Percentiles rank a stretch among this genome's conserved stretches.
These are phyloP conservation scores for Oryza coarctata DNA, from an alignment of 176 grass and related monocot species.

Conservation along the genomic window DNA sequence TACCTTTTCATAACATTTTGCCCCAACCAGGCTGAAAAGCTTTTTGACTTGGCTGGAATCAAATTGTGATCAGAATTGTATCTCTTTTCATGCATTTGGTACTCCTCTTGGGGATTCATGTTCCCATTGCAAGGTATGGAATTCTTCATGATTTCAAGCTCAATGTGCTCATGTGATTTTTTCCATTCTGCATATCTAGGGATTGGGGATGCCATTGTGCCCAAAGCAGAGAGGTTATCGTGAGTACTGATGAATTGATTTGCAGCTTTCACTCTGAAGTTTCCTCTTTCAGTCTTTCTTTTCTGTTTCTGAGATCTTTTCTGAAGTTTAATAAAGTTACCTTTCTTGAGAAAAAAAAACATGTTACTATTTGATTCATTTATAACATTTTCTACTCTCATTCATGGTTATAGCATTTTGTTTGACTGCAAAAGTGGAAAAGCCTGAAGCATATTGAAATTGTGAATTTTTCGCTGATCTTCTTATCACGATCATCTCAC, in stretches of 20 bases:
- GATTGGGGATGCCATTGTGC: not conserved
- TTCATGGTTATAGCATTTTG: not conserved
- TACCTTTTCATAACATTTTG: conserved; percentile 87
- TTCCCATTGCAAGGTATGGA: conserved; percentile 16
- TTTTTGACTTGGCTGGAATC: conserved; percentile 68
- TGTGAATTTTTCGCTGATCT: not conserved
- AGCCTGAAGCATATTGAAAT: not conserved
- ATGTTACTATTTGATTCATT: not conserved
- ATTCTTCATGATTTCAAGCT: not conserved
- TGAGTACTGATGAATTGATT: not conserved
- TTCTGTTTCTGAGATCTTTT: not conserved
- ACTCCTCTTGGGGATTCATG: conserved; percentile 6
- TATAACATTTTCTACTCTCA: not conserved
- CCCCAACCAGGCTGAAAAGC: conserved; percentile 87
- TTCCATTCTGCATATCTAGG: not conserved
- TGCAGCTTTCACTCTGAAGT: not conserved
- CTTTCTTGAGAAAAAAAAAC: too few species aligned
- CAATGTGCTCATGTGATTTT: not conserved
- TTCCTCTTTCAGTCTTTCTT: not conserved
- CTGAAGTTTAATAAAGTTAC: not conserved
- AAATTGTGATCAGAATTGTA: conserved; percentile 41
- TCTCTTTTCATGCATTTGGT: not conserved
- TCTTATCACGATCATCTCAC: too few species aligned
- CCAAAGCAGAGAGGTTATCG: not conserved
- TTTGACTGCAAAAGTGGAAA: too few species aligned